Base-by-base conservation (phyloP, 805 yeast genomes). In the Kuraishia cidri region DNA sequence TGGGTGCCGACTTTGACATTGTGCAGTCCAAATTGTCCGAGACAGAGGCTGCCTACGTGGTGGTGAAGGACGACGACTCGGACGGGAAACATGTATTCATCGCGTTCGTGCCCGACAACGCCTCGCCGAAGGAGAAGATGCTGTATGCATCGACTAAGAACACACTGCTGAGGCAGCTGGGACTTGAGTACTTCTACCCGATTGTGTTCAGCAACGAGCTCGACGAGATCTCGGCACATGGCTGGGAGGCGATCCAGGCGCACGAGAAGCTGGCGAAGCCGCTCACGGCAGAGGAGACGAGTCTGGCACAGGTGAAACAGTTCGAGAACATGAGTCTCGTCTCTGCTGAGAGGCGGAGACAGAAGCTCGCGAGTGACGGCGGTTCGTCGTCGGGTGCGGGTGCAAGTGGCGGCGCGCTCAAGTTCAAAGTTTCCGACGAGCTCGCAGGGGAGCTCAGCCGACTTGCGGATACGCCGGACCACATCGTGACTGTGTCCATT, bases 91-190 rank as follows among this genome's bases (percentile, higher is more conserved):
- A 60, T 38, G 66, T 73, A 3, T 87, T 90, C 45, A 69, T 87
- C 29, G 75, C 92, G 14, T 88, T 69, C 58, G 88, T 90, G 33
- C 97, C 98, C 1, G 97, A 90, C 52, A 55, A 56, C 32, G 83
- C 96, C 6, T 75, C 79, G 3, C 88, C 90, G 24, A 71, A 87
- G 37, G 67, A 71, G 36, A 92, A 90, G 54, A 92, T 92, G 97
- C 64, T 92, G 31, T 92, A 88, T 53, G 97, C 97, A 4, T 84
- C 96, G 2, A 78, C 94, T 8, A 85, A 85, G 39, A 80, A 75
- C 52, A 75, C 92, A 2, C 56, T 92, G 24, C 58, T 83, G 35
- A 74, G 82, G 43, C 79, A 80, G 40, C 63, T 90, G 25, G 96
- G 96, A 4, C 46, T 61, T 12, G 69, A 66, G 36, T 57, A 60